Conservation (phyloP, 495 filamentous ascomycete species). For the Penicillium cataractarum region DNA sequence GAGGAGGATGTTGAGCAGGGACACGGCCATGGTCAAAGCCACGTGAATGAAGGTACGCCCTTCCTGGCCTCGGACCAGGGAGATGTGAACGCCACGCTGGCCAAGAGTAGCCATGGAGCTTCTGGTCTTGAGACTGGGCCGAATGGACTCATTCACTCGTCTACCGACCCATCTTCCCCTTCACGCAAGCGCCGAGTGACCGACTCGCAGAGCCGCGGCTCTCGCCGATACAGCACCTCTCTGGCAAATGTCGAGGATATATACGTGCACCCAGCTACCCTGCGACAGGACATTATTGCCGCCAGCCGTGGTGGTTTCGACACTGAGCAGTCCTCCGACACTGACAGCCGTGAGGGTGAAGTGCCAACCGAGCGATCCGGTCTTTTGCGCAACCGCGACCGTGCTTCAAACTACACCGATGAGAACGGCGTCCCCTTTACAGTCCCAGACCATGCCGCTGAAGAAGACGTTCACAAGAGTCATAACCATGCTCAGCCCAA, state of each 20-base stretch:
- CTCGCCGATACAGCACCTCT: conserved; percentile 57
- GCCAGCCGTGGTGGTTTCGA: conserved; percentile 60
- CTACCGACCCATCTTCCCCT: conserved; percentile 35
- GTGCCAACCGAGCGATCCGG: conserved; percentile 45
- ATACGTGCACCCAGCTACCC: conserved; percentile 83
- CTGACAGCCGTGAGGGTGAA: conserved; percentile 54
- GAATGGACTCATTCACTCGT: conserved; percentile 42
- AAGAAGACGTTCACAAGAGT: conserved; percentile 43
- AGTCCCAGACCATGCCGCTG: conserved; percentile 8
- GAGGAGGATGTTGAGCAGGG: conserved; percentile 51
- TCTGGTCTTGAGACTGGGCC: conserved; percentile 32
- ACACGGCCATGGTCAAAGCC: conserved; percentile 43
- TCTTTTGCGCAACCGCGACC: conserved; percentile 38
- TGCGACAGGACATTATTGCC: conserved; percentile 88
- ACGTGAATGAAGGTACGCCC: conserved; percentile 32
- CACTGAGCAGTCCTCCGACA: conserved; percentile 57
- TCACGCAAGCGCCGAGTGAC: conserved; percentile 36
- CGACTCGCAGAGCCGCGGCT: conserved; percentile 49
- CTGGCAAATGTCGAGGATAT: conserved; percentile 70
- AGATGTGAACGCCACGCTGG: conserved; percentile 53
- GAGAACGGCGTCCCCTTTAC: conserved; percentile 28
- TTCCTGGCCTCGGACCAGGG: conserved; percentile 47
- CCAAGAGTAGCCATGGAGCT: conserved; percentile 28
- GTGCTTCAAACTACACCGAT: conserved; percentile 45
- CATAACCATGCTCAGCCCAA: conserved; percentile 86